Percentiles rank a stretch among this genome's conserved stretches.
These are phyloP conservation scores for Leccinum disarticulatum DNA, from an alignment of 768 basidiomycete genomes.

Conservation along the genomic window DNA sequence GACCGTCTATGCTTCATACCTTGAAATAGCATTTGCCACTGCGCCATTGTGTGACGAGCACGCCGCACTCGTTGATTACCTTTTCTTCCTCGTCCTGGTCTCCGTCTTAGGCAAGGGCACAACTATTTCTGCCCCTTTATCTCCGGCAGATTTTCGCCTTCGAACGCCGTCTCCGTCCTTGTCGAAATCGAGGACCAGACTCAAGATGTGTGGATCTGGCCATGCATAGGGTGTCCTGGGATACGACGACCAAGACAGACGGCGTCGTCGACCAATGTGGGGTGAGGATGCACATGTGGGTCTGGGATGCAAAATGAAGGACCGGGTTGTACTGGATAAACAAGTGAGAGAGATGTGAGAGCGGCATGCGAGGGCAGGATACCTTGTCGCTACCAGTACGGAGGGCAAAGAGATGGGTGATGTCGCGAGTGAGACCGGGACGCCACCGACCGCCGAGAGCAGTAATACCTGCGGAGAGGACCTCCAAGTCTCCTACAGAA, in stretches of 20 bases:
- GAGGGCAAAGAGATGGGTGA: slow-evolving; percentile 82
- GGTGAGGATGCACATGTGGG: no score
- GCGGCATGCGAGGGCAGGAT: not conserved
- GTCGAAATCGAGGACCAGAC: slow-evolving; percentile 14
- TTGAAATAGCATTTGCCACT: slow-evolving; percentile 67
- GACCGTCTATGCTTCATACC: slow-evolving; percentile 38
- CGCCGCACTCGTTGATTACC: slow-evolving; percentile 54
- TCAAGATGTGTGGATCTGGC: slow-evolving; percentile 65
- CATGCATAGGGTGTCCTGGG: slow-evolving; percentile 62
- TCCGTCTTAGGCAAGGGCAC: slow-evolving; percentile 49
- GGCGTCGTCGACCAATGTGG: slow-evolving; percentile 90
- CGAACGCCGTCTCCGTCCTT: slow-evolving; percentile 21
- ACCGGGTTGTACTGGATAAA: slow-evolving; percentile 40
- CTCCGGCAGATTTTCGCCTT: slow-evolving; percentile 26
- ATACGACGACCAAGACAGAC: slow-evolving; percentile 57
- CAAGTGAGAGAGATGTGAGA: not conserved
- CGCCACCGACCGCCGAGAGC: slow-evolving; percentile 84
- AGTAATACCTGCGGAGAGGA: slow-evolving; percentile 64
- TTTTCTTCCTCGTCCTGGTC: slow-evolving; percentile 30
- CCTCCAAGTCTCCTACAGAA: no score
- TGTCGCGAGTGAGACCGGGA: slow-evolving; percentile 71
- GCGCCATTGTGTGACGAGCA: slow-evolving; percentile 68
- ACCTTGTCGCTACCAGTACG: slow-evolving; percentile 46
- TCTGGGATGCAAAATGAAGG: slow-evolving; percentile 57
- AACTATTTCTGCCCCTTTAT: slow-evolving; percentile 29